Evolutionary conservation across 148 eudicot species (phyloP), one percentile per base, ranked within the genome.

Genomic region (Cornus controversa): DNA sequence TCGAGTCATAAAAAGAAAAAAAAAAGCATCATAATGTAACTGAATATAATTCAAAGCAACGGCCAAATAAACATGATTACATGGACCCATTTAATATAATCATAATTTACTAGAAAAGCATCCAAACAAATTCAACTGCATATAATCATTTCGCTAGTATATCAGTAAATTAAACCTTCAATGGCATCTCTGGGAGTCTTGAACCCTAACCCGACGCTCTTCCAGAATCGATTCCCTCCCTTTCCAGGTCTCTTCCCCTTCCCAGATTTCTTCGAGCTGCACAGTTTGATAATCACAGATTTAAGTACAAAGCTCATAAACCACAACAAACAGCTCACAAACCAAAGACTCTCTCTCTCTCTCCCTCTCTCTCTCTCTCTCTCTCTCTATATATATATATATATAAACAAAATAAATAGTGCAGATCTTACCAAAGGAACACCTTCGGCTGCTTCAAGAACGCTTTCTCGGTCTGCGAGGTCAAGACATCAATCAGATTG

Each of bases 211-310:
- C 93, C 93, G 64, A 90, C 70, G 69, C 73, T 87, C 85, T 90
- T 90, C 79, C 80, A 90, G 81, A 74, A 89, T 54, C 92, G 80
- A 69, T 89, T 89, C 16, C 93, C 93, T 31, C 90, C 93, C 83
- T 90, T 87, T 72, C 89, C 90, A 0, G 92, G 87, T 69, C 90
- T 84, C 85, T 87, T 89, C 2, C 90, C 92, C 78, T 89, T 87
- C 6, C 90, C 90, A 18, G 83, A 31, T 29, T 78, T 86, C 84
- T 86, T 87, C 80, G 89, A 86, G 78, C 89, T 90, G 22, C 25
- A 18, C 24, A 28, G 29, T 20, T 9, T 15, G 10, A 9, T 18
- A 47, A 36, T 40, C 45, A 13, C 67, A 26, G 14, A 6, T 54
- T 75, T 47, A 71, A 11, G 25, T 62, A 58, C 45, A 40, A 6